These are phyloP conservation scores for Penicillium tannophilum DNA, from an alignment of 495 filamentous ascomycete genomes.

Conservation along the genomic window DNA sequence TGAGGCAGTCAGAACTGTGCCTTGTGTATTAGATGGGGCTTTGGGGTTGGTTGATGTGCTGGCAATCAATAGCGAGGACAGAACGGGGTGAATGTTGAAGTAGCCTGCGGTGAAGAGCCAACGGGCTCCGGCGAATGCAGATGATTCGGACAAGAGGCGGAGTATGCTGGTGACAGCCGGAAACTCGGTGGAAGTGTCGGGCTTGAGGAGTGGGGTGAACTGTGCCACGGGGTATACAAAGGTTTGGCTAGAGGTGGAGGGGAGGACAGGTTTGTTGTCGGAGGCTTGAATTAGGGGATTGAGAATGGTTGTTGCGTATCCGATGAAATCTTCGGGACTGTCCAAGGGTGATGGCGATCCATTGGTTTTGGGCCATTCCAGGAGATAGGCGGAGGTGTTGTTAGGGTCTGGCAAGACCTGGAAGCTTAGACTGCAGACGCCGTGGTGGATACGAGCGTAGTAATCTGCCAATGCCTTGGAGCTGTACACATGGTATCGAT, in stretches of 20 bases:
- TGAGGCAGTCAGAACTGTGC: conserved; percentile 90
- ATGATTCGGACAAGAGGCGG: conserved; percentile 55
- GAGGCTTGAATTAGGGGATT: conserved; percentile 62
- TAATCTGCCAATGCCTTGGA: conserved; percentile 79
- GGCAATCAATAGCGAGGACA: conserved; percentile 75
- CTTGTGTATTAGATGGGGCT: conserved; percentile 50
- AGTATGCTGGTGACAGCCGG: conserved; percentile 76
- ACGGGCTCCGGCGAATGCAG: conserved; percentile 63
- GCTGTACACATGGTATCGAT: conserved; percentile 90
- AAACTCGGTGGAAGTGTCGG: conserved; percentile 85
- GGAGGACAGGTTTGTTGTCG: conserved; percentile 31
- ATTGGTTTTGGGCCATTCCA: conserved; percentile 81
- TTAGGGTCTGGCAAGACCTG: conserved; percentile 64
- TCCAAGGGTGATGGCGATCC: conserved; percentile 69
- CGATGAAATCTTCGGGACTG: conserved; percentile 66
- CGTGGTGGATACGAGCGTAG: conserved; percentile 74
- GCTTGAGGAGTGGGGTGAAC: conserved; percentile 78
- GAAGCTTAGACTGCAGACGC: conserved; percentile 79
- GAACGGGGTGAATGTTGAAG: conserved; percentile 88
- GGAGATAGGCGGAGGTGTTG: conserved; percentile 61
- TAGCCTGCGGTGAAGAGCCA: conserved; percentile 99
- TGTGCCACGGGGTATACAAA: conserved; percentile 82
- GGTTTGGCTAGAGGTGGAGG: conserved; percentile 56
- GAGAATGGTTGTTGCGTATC: conserved; percentile 66
- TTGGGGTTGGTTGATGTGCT: conserved; percentile 46